Percentiles rank a stretch among this genome's conserved stretches.
Evolutionary conservation across 805 yeast genomes (phyloP).

Genomic region (Yarrowia keelungensis): DNA sequence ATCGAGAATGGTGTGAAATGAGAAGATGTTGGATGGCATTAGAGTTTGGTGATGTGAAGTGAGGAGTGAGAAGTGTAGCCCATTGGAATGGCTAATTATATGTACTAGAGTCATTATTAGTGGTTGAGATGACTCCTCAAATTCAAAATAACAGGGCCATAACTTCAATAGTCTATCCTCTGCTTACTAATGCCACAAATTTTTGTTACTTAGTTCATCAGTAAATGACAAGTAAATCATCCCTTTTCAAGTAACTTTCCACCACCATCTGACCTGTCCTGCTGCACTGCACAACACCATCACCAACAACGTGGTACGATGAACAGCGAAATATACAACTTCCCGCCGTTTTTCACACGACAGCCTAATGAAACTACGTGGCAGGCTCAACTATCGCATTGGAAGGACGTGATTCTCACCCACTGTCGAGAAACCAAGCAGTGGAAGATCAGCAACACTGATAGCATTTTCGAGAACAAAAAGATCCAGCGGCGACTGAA

Average conservation of each 20-base stretch:
- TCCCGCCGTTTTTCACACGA: constrained; percentile 90
- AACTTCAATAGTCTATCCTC: too few species aligned
- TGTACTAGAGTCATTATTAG: too few species aligned
- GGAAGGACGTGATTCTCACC: constrained; percentile 70
- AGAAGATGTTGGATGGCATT: neutral
- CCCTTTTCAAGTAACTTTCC: neutral
- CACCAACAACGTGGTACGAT: constrained; percentile 1
- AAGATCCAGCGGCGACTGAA: constrained; percentile 55
- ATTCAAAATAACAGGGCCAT: too few species aligned
- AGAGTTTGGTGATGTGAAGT: neutral
- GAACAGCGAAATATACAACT: constrained; percentile 66
- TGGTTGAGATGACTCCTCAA: too few species aligned
- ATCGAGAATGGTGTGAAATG: neutral
- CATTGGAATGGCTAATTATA: too few species aligned
- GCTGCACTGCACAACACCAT: constrained; percentile 32
- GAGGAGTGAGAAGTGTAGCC: too few species aligned
- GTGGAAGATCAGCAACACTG: constrained; percentile 55
- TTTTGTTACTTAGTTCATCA: too few species aligned
- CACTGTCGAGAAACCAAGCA: constrained; percentile 64
- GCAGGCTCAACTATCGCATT: constrained; percentile 76
- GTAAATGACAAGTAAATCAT: too few species aligned
- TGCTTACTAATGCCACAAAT: neutral
- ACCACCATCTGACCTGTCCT: neutral
- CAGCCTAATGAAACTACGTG: constrained; percentile 85
- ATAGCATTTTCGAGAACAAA: constrained; percentile 47